Evolutionary conservation across 768 basidiomycete species (phyloP), one percentile per base, ranked within the genome.

Genomic region (Infundibulicybe gibba): DNA sequence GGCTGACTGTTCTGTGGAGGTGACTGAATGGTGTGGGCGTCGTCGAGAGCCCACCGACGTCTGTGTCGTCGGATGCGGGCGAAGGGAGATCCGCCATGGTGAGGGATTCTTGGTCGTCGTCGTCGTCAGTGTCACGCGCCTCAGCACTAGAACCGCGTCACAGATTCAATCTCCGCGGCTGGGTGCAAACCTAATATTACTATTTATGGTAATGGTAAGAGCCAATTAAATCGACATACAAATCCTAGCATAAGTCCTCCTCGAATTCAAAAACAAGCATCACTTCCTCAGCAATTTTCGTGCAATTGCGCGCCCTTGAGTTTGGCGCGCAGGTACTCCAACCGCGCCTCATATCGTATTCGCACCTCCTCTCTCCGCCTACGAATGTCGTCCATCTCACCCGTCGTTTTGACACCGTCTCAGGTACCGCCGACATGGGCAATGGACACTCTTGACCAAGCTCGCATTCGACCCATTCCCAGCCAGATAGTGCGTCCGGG

Each of bases 271-370:
- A 41, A 45, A 25, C 21, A 38, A 38, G 14, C 16, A 40, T 71
- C 54, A 82, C 61, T 76, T 83, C 60, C 77, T 80, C 70, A 86
- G 54, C 54, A 92, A 65, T 61, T 89, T 88, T 92, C 90, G 52
- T 86, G 87, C 57, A 92, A 61, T 66, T 90, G 85, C 1, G 88
- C 90, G 15, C 86, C 85, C 66, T 90, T 90, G 59, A 92, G 60
- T 65, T 87, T 85, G 32, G 90, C 90, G 32, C 85, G 79, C 54
- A 92, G 67, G 60, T 87, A 92, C 52, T 90, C 88, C 58, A 92
- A 61, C 40, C 89, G 81, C 31, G 77, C 77, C 46, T 87, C 83
- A 56, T 92, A 92, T 54, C 88, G 77, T 52, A 67, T 70, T 31
- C 74, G 76, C 25, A 92, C 86, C 56, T 90, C 88, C 45, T 78